Conservation (phyloP, 106 monocot species). For the Xerophyta viscosa region DNA sequence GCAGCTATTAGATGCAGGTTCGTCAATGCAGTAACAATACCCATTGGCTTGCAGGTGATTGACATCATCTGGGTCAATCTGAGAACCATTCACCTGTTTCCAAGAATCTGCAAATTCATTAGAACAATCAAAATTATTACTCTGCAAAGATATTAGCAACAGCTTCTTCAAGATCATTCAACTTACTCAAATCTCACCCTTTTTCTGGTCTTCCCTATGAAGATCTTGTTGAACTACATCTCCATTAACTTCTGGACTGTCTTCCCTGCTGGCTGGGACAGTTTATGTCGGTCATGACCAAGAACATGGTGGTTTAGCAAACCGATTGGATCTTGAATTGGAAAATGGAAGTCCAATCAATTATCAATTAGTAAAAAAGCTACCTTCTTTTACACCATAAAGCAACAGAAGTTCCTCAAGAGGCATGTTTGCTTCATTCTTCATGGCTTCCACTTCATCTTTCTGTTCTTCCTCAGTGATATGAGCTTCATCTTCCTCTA, state of each 20-base stretch:
- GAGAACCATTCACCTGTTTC: conserved; percentile 45
- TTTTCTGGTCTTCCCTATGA: conserved; percentile 25
- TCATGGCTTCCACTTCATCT: conserved; percentile 73
- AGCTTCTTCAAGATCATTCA: conserved; percentile 16
- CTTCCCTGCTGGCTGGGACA: conserved; percentile 81
- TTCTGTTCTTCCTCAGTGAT: conserved; percentile 70
- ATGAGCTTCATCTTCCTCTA: conserved; percentile 85
- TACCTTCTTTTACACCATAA: conserved; percentile 41
- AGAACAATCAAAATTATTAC: conserved; percentile 30
- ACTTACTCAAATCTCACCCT: conserved; percentile 55
- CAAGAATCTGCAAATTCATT: conserved; percentile 27
- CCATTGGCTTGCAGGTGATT: conserved; percentile 9
- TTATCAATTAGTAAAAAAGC: no score
- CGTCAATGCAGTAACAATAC: conserved; percentile 1
- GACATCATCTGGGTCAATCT: conserved; percentile 14
- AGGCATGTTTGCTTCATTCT: conserved; percentile 82
- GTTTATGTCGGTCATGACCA: conserved; percentile 33
- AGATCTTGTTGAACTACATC: conserved; percentile 21
- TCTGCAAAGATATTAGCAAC: conserved; percentile 3
- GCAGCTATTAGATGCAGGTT: conserved; percentile 4
- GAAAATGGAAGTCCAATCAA: no score
- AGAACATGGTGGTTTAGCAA: conserved; percentile 5
- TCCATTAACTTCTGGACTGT: conserved; percentile 32
- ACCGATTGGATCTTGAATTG: no score
- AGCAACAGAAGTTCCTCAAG: conserved; percentile 67